Base-by-base conservation (phyloP, 2,329 filamentous ascomycete genomes). In the Nigrograna mackinnonii region DNA sequence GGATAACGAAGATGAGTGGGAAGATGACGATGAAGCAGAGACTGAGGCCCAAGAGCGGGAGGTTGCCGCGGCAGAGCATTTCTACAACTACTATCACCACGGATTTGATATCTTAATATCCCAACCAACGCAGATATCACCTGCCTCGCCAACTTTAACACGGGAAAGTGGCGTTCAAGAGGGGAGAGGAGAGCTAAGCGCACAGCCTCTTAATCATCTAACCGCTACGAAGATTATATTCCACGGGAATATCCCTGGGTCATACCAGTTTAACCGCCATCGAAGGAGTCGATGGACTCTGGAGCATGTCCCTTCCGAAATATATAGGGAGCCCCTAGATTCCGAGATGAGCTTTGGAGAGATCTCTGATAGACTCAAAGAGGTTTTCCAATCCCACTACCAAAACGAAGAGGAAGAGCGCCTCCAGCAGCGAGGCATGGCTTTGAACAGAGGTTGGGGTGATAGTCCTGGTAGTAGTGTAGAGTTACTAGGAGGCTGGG, bases 41-140 rank as follows among this genome's bases (percentile, higher is more conserved):
- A 83, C 84, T 2, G 81, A 84, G 43, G 76, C 78, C 17, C 86
- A 88, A 19, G 79, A 78, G 17, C 79, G 69, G 5, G 75, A 77
- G 84, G 38, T 64, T 54, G 84, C 69, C 3, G 81, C 84, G 1
- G 80, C 83, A 4, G 89, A 95, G 63, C 70, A 75, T 26, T 99
- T 97, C 66, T 96, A 94, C 71, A 97, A 97, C 66, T 99, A 99
- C 67, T 99, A 96, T 64, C 87, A 92, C 52, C 85, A 96, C 49
- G 94, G 94, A 2, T 95, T 99, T 61, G 94, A 99, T 67, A 81
- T 96, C 7, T 78, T 97, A 4, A 81, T 99, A n/a, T 95, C 92
- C 1, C 83, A 84, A 21, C 86, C 89, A 1, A 83, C 82, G 0
- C 52, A 63, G 16, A 60, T 67, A 22, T 67, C 67, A 2, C 78